phyloP scores from a whole-genome alignment of 768 basidiomycete species.

The Thelephora ganbajun region DNA sequence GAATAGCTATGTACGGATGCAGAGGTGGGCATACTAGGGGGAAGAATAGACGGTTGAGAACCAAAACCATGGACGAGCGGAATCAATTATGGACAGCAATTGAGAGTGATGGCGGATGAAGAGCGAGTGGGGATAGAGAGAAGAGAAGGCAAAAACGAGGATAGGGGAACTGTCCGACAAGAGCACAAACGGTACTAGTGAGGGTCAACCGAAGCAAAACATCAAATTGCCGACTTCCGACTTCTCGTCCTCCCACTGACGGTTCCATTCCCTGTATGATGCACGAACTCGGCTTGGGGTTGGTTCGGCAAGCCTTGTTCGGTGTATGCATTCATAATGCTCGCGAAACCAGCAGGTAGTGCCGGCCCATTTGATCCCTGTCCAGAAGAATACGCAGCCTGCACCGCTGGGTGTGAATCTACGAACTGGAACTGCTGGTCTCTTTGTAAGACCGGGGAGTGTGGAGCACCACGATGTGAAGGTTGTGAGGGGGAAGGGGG shows the following conservation, averaged over 20 bases:
- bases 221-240: neutral
- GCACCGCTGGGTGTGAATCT: conserved; percentile 8
- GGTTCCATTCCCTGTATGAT: conserved; percentile 12
- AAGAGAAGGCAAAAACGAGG: conserved; percentile 6
- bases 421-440: conserved; percentile 7
- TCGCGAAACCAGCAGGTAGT: conserved; percentile 45
- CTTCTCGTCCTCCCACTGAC: conserved; percentile 6
- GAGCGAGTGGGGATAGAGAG: neutral
- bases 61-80: neutral
- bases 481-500: conserved; percentile 2
- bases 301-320: conserved; percentile 16
- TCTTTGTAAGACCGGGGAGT: conserved; percentile 15
- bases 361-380: conserved; percentile 13
- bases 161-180: neutral
- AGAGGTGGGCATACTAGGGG: too few relatives aligned
- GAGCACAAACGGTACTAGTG: too few relatives aligned
- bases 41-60: neutral
- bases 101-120: neutral
- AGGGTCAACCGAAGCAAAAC: too few relatives aligned
- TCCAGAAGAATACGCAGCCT: conserved; percentile 6
- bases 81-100: neutral
- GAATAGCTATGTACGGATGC: too few relatives aligned
- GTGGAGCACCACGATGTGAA: conserved; percentile 11
- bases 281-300: conserved; percentile 16
- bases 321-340: conserved; percentile 61